Conservation (phyloP, 441 rosid species). For the Gossypium lobatum region DNA sequence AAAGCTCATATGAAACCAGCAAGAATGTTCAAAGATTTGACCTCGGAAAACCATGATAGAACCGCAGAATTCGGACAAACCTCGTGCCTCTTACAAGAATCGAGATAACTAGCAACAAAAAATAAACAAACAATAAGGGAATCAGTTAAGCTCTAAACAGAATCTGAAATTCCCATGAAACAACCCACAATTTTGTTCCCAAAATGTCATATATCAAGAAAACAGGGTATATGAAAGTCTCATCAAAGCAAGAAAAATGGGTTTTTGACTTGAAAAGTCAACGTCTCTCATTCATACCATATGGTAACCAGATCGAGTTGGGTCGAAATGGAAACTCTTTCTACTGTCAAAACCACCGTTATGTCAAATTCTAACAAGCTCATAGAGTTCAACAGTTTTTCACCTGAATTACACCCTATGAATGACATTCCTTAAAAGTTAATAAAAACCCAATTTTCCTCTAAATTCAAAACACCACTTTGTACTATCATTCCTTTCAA, state of each 20-base stretch:
- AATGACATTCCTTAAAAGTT: background rate
- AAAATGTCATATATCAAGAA: background rate
- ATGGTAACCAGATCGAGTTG: background rate
- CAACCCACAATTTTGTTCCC: background rate
- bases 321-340: background rate
- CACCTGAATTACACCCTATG: background rate
- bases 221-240: too few species aligned
- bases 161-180: background rate
- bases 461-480: background rate
- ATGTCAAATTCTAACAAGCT: background rate
- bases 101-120: conserved; percentile 32
- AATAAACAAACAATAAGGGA: background rate
- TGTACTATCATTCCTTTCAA: background rate
- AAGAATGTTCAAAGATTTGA: background rate
- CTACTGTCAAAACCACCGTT: too few species aligned
- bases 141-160: background rate
- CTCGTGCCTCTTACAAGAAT: conserved; percentile 36
- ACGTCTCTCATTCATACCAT: background rate
- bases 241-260: background rate
- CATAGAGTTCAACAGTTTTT: background rate
- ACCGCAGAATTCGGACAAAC: conserved; percentile 31
- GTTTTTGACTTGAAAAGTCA: background rate
- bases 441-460: background rate
- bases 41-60: conserved; percentile 41
- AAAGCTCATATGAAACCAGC: background rate